Conservation (phyloP, 2,329 filamentous ascomycete genomes). For the Gremmenia infestans region DNA sequence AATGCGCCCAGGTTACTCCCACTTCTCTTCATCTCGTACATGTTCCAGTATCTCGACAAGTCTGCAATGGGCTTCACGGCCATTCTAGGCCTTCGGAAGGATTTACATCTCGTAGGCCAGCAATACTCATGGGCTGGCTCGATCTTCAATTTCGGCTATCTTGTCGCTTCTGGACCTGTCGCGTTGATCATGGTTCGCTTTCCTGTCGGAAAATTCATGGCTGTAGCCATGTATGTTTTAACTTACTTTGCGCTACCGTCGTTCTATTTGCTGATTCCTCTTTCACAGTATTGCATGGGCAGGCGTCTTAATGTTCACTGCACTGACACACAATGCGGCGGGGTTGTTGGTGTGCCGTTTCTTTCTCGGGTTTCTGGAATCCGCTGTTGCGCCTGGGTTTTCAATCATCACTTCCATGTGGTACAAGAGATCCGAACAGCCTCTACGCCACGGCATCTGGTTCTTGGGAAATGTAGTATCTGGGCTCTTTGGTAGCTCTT, state of each 20-base stretch:
- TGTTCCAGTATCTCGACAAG: conserved; percentile 29
- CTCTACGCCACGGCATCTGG: conserved; percentile 8
- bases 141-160: conserved; percentile 29
- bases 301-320: conserved; percentile 12
- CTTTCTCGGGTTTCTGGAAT: conserved; percentile 27
- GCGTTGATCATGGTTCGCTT: conserved; percentile 30
- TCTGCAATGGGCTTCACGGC: conserved; percentile 48
- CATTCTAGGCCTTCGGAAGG: conserved; percentile 46
- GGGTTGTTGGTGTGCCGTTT: conserved; percentile 23
- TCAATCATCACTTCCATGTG: conserved; percentile 33
- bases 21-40: conserved; percentile 12
- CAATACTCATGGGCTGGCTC: conserved; percentile 42
- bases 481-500: conserved; percentile 28
- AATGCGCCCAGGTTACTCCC: conserved; percentile 9
- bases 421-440: conserved; percentile 35
- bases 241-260: neutral
- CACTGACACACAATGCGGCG: conserved; percentile 14
- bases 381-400: conserved; percentile 31
- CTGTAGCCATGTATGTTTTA: too few species aligned
- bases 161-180: conserved; percentile 31
- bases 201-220: conserved; percentile 31
- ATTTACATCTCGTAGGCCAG: conserved; percentile 37
- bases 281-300: conserved; percentile 9
- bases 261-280: neutral
- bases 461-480: conserved; percentile 27